Conservation (phyloP, 2,329 filamentous ascomycete genomes). For the Knufia petricola region DNA sequence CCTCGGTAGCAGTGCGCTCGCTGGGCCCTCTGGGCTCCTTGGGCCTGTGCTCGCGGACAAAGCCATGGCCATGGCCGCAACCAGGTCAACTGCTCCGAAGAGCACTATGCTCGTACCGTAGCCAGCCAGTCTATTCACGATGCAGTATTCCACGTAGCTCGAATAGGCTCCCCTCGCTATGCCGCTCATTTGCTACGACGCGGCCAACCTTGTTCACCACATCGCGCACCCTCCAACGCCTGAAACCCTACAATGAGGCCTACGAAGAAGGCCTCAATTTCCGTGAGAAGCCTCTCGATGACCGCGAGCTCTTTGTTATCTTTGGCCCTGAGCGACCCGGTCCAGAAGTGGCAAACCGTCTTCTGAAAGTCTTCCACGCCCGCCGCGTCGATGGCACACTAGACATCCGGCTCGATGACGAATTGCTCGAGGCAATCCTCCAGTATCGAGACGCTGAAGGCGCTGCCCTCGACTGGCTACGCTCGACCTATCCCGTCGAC, state of each 20-base stretch:
- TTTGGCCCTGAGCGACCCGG: slow-evolving; percentile 15
- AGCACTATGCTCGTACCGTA: background rate
- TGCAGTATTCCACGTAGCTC: slow-evolving; percentile 1
- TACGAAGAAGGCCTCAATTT: slow-evolving; percentile 20
- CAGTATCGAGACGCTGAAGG: slow-evolving; percentile 26
- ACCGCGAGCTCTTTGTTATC: slow-evolving; percentile 13
- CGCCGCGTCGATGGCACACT: slow-evolving; percentile 36
- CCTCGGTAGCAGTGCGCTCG: slow-evolving; percentile 21
- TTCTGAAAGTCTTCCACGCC: slow-evolving; percentile 33
- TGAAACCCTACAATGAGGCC: background rate
- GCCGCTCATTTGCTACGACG: background rate
- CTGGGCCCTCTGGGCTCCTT: too few species aligned
- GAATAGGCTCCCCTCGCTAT: background rate
- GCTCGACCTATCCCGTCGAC: slow-evolving; percentile 34
- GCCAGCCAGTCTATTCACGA: background rate
- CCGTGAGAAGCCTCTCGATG: slow-evolving; percentile 13
- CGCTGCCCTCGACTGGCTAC: slow-evolving; percentile 33
- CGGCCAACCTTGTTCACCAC: background rate
- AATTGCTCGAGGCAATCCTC: slow-evolving; percentile 27
- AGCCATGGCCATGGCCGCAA: slow-evolving; percentile 11
- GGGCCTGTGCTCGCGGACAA: slow-evolving; percentile 13
- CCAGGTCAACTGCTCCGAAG: slow-evolving; percentile 7
- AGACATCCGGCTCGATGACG: slow-evolving; percentile 34
- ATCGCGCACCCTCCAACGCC: background rate
- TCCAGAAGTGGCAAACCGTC: slow-evolving; percentile 15